Percentiles rank a stretch among this genome's conserved stretches.
Evolutionary conservation across 192 early-diverging fungal species (phyloP).

Genomic region (Backusella psychrophila): DNA sequence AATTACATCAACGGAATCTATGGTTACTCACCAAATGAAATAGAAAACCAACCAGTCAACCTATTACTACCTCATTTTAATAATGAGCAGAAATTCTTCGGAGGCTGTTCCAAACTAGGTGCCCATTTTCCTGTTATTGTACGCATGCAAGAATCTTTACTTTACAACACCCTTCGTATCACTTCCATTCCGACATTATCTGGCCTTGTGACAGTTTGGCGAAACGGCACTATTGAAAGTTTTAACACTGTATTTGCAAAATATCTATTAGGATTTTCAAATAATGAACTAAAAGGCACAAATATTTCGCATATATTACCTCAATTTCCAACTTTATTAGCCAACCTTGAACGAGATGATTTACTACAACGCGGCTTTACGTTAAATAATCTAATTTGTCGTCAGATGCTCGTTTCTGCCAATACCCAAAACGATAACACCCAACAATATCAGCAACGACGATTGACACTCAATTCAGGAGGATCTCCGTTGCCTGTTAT

Average conservation of each 20-base stretch:
- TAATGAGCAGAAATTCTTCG: slow-evolving; percentile 48
- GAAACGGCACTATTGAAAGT: slow-evolving; percentile 44
- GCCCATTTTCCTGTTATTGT: slow-evolving; percentile 58
- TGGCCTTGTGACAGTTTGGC: slow-evolving; percentile 53
- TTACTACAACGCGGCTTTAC: slow-evolving; percentile 18
- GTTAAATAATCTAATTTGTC: slow-evolving; percentile 28
- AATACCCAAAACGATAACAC: not conserved
- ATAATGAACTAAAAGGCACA: slow-evolving; percentile 43
- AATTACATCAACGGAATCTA: slow-evolving; percentile 50
- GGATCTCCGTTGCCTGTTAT: slow-evolving; percentile 36
- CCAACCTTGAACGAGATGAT: slow-evolving; percentile 37
- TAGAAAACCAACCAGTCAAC: slow-evolving; percentile 25
- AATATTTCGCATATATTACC: slow-evolving; percentile 54
- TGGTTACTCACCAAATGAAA: slow-evolving; percentile 42
- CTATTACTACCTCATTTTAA: not conserved
- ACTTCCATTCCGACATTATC: slow-evolving; percentile 65
- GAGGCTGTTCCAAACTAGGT: slow-evolving; percentile 45
- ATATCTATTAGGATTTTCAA: slow-evolving; percentile 59
- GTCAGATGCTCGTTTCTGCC: slow-evolving; percentile 2
- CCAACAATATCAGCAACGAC: not conserved
- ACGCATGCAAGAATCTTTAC: slow-evolving; percentile 21
- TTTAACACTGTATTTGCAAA: slow-evolving; percentile 58
- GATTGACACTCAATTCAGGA: not conserved
- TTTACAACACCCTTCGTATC: slow-evolving; percentile 43
- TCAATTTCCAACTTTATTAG: slow-evolving; percentile 51